These are phyloP conservation scores for Fusarium metavorans DNA, from an alignment of 2,329 filamentous ascomycete species.

Conservation along the genomic window DNA sequence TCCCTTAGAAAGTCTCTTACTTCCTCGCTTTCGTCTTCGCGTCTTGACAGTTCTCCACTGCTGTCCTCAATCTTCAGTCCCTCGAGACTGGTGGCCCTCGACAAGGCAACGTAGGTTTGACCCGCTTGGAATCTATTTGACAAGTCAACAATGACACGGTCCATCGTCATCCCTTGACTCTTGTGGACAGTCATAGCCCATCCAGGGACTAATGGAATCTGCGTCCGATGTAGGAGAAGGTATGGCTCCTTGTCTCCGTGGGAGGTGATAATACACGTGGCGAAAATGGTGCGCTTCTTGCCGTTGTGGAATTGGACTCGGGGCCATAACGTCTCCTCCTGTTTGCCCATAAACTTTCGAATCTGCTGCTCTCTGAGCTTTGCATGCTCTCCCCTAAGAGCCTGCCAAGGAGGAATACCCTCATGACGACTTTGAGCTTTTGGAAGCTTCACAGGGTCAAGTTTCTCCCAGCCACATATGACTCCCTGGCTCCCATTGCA, in stretches of 20 bases:
- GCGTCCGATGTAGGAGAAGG: constrained; percentile 64
- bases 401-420: not conserved
- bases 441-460: not conserved
- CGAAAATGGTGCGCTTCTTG: constrained; percentile 57
- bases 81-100: constrained; percentile 30
- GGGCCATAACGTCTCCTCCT: constrained; percentile 26
- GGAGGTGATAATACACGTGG: constrained; percentile 62
- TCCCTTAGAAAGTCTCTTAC: not conserved
- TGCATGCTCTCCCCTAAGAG: constrained; percentile 9
- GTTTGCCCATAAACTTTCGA: not conserved
- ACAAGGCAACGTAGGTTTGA: constrained; percentile 67
- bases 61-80: not conserved
- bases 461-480: constrained; percentile 36
- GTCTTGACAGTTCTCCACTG: no score
- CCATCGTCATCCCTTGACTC: constrained; percentile 71
- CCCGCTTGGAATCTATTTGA: constrained; percentile 64
- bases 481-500: constrained; percentile 45
- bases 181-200: constrained; percentile 76
- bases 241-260: constrained; percentile 58
- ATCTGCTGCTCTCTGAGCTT: constrained; percentile 15
- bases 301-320: constrained; percentile 65
- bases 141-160: constrained; percentile 68
- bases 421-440: not conserved
- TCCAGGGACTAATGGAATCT: constrained; percentile 69
- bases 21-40: no score